A percentile compares a stretch with the other conserved stretches of the same genome.
Conservation (phyloP, 139 green algal genomes). For the Micromonas commoda region DNA sequence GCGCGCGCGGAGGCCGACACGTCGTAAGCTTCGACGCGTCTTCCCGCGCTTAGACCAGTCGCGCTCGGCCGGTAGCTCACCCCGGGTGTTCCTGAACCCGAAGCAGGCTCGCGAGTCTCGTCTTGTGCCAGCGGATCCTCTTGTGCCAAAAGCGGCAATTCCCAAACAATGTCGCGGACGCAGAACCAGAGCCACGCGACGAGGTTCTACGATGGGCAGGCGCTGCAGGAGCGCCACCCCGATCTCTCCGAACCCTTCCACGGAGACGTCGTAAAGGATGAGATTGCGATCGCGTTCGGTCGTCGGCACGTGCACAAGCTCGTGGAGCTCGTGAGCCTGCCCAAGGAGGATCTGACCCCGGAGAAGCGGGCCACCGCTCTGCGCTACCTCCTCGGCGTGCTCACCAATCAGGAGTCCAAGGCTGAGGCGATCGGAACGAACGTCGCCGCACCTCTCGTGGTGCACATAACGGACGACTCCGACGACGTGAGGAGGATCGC, state of each 20-base stretch:
- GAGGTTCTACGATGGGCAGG: neutral
- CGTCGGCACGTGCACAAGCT: neutral
- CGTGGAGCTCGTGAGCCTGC: neutral
- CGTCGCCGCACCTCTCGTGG: neutral
- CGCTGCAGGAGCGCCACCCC: neutral
- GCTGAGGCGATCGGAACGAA: neutral
- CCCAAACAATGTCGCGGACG: too few relatives aligned
- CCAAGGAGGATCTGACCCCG: neutral
- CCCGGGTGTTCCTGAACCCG: too few relatives aligned
- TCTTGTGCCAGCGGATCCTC: too few relatives aligned
- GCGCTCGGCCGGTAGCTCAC: too few relatives aligned
- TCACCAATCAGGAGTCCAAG: neutral
- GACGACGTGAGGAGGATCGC: neutral
- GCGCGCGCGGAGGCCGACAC: too few relatives aligned
- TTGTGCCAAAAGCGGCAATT: too few relatives aligned
- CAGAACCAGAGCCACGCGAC: constrained; percentile 5
- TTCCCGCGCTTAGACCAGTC: too few relatives aligned
- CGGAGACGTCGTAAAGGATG: neutral
- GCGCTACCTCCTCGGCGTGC: neutral
- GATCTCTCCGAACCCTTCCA: neutral
- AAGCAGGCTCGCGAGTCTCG: too few relatives aligned
- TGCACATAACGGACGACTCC: neutral
- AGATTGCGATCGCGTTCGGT: neutral
- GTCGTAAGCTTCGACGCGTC: too few relatives aligned
- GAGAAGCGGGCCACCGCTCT: neutral